These are phyloP conservation scores for Geranomyces variabilis DNA, from an alignment of 192 early-diverging fungal genomes.

Conservation along the genomic window DNA sequence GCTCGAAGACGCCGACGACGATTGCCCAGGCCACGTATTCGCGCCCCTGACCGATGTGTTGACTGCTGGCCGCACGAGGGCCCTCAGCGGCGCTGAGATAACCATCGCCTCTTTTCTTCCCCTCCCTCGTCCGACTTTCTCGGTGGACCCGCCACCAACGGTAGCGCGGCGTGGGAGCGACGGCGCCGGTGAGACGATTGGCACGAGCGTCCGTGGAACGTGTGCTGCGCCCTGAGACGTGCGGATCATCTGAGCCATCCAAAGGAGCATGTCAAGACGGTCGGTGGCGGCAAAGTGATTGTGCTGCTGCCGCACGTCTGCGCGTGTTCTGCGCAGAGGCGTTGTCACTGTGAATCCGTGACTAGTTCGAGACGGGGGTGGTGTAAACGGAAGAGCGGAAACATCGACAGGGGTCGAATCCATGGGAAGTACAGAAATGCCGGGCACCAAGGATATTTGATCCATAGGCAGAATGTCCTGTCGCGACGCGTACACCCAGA, in stretches of 20 bases:
- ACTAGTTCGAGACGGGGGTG: no score
- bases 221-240: neutral
- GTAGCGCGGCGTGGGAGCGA: no score
- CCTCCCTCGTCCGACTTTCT: no score
- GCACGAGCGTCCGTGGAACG: constrained; percentile 5
- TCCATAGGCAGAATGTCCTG: neutral
- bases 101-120: no score
- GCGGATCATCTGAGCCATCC: constrained; percentile 9
- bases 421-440: neutral
- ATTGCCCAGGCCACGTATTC: no score
- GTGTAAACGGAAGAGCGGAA: neutral
- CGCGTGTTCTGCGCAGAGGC: neutral
- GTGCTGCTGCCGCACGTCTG: neutral
- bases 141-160: no score
- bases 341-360: neutral
- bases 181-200: neutral
- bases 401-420: neutral
- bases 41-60: no score
- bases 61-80: no score
- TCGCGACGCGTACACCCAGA: neutral
- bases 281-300: neutral
- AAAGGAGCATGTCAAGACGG: constrained; percentile 3
- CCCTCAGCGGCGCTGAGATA: no score
- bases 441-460: neutral
- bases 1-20: no score